Base-by-base conservation (phyloP, 2,329 filamentous ascomycete genomes). In the Golovinomyces cichoracearum region DNA sequence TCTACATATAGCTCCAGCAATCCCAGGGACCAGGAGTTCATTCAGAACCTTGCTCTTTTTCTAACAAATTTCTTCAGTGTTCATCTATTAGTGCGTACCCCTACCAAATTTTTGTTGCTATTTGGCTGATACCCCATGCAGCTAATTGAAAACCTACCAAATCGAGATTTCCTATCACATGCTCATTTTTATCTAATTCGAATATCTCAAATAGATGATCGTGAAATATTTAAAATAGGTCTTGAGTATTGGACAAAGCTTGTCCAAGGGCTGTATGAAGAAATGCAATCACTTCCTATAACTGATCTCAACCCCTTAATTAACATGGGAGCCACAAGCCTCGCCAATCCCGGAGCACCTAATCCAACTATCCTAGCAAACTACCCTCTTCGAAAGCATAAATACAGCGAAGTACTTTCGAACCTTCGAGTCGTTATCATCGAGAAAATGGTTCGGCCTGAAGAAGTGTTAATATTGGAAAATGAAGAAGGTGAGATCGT, bases 401-500 rank as follows among this genome's bases (percentile, higher is more conserved):
- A 94, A 66, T 98, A 95, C 65, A 79, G 80, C 54, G 85, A 94
- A 61, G 81, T 98, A 19, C 68, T 98, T 46, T 88, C 88, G 9
- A 95, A 93, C 63, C 71, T 98, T 50, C 80, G 90, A 55, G 81
- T 88, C 22, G 90, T 98, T 55, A 98, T 98, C 90, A 95, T 98
- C 53, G 90, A 98, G 68, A 94, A 94, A 71, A 98, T 98, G 90
- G 90, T 98, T 27, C 76, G 86, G 40, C 90, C 90, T 0, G 90
- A 98, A 65, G 92, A 98, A 66, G 92, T 98, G 7, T 65, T 98
- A 57, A 92, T 98, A 59, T 90, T 98, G n/a, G 90, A 98, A 65
- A 98, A 98, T 63, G 90, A 98, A 53, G 90, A 98, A 65, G 90
- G 92, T 53, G 90, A 98, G 63, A 98, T 98, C 57, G 90, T 98